A percentile compares a stretch with the other conserved stretches of the same genome.
Conservation (phyloP, 2,329 filamentous ascomycete genomes). For the Trematosphaeria pertusa region DNA sequence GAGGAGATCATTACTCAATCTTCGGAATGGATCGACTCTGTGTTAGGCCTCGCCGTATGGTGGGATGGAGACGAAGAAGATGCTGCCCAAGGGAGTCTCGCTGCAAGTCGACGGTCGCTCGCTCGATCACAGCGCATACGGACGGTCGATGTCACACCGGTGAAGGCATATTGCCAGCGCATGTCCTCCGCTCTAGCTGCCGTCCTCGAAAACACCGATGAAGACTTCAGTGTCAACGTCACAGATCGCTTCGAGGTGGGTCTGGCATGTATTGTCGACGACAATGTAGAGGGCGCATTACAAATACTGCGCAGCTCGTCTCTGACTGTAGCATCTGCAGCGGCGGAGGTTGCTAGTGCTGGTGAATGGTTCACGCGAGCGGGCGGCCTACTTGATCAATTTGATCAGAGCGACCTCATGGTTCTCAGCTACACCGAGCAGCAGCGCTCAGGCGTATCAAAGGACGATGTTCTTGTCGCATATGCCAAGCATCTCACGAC, state of each 20-base stretch:
- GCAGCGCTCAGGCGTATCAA: slow-evolving; percentile 60
- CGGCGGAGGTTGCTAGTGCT: slow-evolving; percentile 83
- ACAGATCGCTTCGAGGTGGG: slow-evolving; percentile 80
- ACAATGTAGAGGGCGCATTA: slow-evolving; percentile 78
- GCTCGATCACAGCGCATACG: slow-evolving; percentile 51
- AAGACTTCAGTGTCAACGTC: slow-evolving; percentile 75
- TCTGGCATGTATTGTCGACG: slow-evolving; percentile 81
- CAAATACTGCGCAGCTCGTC: slow-evolving; percentile 81
- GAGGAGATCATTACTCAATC: slow-evolving; percentile 78
- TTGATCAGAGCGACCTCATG: slow-evolving; percentile 85
- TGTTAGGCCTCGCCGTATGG: slow-evolving; percentile 83
- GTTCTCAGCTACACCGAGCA: slow-evolving; percentile 69
- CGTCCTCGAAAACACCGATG: slow-evolving; percentile 70
- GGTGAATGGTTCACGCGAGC: slow-evolving; percentile 76
- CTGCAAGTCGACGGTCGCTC: slow-evolving; percentile 53
- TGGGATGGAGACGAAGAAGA: slow-evolving; percentile 78
- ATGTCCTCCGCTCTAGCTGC: slow-evolving; percentile 73
- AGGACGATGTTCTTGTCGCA: slow-evolving; percentile 77
- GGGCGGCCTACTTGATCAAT: slow-evolving; percentile 65
- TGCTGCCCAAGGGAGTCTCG: slow-evolving; percentile 50
- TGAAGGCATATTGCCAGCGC: slow-evolving; percentile 75
- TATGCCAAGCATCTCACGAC: slow-evolving; percentile 72
- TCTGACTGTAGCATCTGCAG: slow-evolving; percentile 75
- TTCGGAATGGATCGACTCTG: slow-evolving; percentile 92
- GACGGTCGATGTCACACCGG: slow-evolving; percentile 59